Evolutionary conservation across 1,284 basidiomycete species (phyloP), one percentile per base, ranked within the genome.

Genomic region (Cystobasidium slooffiae): DNA sequence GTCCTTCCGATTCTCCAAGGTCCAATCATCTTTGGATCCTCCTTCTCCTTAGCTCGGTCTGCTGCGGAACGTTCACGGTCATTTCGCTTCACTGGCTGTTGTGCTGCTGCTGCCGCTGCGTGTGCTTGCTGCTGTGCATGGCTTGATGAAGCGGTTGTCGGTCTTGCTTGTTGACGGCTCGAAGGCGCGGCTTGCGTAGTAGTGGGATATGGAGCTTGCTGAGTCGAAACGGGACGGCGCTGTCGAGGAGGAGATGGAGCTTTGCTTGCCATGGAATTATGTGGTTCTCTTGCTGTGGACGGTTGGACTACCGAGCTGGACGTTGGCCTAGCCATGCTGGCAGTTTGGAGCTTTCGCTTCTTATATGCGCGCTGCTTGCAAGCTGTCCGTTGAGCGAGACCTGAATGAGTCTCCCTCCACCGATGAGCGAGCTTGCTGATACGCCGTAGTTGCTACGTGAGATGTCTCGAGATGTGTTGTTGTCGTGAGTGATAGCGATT

Each of bases 1-100:
- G 92, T 92, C 81, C 92, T 88, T 59, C 95, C 95, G 58, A 98
- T 88, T 83, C 93, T 91, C 95, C 95, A 98, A 70, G 91, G 86
- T 5, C 95, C 95, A 77, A 98, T 93, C 67, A 78, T 80, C 75
- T 84, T 82, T 1, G 85, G 85, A 76, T 85, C 81, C 72, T 84
- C 83, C 79, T 82, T 78, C 81, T 82, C 75, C 41, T 64, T 53
- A 31, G 66, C 72, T 41, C 55, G 49, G 63, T 73, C 70, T 53
- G 62, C 55, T 47, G 70, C 52, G 12, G 70, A 73, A 20, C 70
- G 70, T 31, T 73, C 70, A n/a, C 63, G 55, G 43, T 73, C 70
- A 51, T 73, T 73, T 2, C 70, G 31, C 55, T 66, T 65, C 24
- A 53, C 67, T 18, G 67, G 52, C 24, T 18, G 51, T 31, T 39